phyloP scores from a whole-genome alignment of 1,139 yeast genomes.

The Yamadazyma triangularis region DNA sequence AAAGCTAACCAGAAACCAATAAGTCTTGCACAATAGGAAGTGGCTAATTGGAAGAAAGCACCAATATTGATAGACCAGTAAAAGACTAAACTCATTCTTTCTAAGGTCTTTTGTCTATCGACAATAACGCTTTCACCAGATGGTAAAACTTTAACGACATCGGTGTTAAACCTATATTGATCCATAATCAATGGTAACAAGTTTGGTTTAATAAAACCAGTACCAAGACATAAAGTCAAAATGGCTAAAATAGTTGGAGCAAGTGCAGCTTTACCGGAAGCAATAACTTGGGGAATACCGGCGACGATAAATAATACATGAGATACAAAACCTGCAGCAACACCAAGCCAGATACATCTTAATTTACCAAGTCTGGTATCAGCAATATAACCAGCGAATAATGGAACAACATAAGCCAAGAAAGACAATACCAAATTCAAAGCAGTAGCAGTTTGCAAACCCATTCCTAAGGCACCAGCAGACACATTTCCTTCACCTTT shows the following conservation, averaged over 20 bases:
- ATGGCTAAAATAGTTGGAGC: constrained; percentile 34
- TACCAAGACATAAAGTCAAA: constrained; percentile 36
- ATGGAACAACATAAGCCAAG: constrained; percentile 40
- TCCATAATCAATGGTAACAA: constrained; percentile 50
- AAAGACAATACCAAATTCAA: constrained; percentile 35
- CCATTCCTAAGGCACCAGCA: constrained; percentile 42
- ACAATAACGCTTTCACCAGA: constrained; percentile 65
- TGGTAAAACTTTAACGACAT: constrained; percentile 54
- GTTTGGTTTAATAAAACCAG: constrained; percentile 51
- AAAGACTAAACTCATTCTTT: constrained; percentile 71
- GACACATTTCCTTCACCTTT: constrained; percentile 22
- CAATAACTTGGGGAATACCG: constrained; percentile 33
- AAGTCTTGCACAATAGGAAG: constrained; percentile 65
- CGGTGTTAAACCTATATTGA: constrained; percentile 50
- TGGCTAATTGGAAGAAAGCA: constrained; percentile 71
- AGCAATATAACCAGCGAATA: constrained; percentile 41
- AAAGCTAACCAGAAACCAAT: constrained; percentile 79
- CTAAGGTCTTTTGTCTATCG: constrained; percentile 67
- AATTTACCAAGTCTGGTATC: constrained; percentile 40
- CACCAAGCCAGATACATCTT: constrained; percentile 40
- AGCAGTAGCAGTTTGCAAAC: constrained; percentile 37
- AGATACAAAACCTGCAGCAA: constrained; percentile 32
- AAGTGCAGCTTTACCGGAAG: constrained; percentile 30
- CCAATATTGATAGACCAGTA: constrained; percentile 82
- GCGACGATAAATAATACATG: constrained; percentile 39